Base-by-base conservation (phyloP, 441 rosid genomes). In the Populus hybrid region DNA sequence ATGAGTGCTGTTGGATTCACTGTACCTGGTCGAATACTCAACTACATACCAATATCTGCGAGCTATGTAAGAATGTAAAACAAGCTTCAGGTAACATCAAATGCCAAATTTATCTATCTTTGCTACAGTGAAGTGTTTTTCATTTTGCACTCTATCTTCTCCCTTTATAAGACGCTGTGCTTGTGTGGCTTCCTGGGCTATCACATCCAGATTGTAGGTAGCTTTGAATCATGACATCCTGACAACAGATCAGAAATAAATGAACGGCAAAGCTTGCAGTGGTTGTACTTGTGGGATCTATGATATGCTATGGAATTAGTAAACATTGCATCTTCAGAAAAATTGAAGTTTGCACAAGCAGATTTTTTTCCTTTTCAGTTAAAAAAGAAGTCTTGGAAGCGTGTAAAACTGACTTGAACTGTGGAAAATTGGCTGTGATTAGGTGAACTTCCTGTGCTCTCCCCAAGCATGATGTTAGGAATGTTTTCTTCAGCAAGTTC, bases 401-500 rank as follows among this genome's bases (percentile, higher is more conserved):
- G 21, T 59, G 35, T 26, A 32, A 67, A 65, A 74, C 85, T 81
- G 24, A 84, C 90, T 70, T 83, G 86, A 65, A 64, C 28, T 24
- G 83, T 65, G 70, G 91, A 86, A 82, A n/a, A 46, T 36, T 83
- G 85, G 83, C 87, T 82, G 54, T 35, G 59, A 61, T 7, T 69
- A 35, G 90, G 84, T 20, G 91, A 81, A 26, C 74, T 46, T 74
- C 78, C 80, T 40, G 84, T 59, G 61, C 82, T 66, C 59, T 78
- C 79, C 30, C 69, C 64, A 61, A 66, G 75, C 64, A 61, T 40
- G n/a, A 83, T 4, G 67, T 50, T 69, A 59, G 91, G 83, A 86
- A 85, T 78, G 71, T 59, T 80, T 50, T 82, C 89, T 67, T 88
- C 95, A 1, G 90, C 98, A 54, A 91, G 89, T n/a, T 16, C 81